These are phyloP conservation scores for Eragrostis tef DNA, from an alignment of 202 grass and related monocot genomes.

Conservation along the genomic window DNA sequence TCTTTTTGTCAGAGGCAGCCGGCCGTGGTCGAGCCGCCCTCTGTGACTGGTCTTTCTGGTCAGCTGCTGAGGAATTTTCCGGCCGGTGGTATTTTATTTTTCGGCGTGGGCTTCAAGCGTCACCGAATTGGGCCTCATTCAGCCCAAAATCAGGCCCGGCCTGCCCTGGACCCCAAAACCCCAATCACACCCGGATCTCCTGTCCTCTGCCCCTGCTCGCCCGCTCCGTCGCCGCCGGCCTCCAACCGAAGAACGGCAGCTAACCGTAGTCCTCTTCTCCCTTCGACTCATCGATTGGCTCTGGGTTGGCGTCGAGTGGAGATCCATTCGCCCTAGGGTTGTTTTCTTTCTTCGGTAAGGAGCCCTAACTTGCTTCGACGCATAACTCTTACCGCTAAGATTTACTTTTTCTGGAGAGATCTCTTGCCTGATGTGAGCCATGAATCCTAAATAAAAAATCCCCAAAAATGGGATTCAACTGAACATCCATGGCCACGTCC, in stretches of 20 bases:
- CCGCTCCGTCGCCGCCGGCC: constrained; percentile 11
- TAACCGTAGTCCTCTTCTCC: background rate
- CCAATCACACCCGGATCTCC: background rate
- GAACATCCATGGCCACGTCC: background rate
- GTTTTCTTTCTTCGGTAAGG: background rate
- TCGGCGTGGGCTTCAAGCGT: background rate
- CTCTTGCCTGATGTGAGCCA: background rate
- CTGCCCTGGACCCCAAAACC: constrained; percentile 1
- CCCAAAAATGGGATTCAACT: background rate
- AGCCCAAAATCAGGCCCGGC: background rate
- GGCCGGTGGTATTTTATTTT: background rate
- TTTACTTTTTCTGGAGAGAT: background rate
- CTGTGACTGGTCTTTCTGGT: background rate
- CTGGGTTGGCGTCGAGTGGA: background rate
- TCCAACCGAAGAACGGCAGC: constrained; percentile 1
- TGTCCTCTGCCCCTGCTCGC: background rate
- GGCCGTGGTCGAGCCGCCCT: background rate
- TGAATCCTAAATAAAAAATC: background rate
- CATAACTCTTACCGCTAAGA: background rate
- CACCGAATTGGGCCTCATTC: background rate
- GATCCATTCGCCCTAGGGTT: background rate
- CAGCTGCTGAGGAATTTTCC: background rate
- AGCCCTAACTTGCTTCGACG: background rate
- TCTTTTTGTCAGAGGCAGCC: background rate
- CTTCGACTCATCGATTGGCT: background rate